Evolutionary conservation across 106 monocot genomes (phyloP).

Genomic region (Apostasia ramifera): DNA sequence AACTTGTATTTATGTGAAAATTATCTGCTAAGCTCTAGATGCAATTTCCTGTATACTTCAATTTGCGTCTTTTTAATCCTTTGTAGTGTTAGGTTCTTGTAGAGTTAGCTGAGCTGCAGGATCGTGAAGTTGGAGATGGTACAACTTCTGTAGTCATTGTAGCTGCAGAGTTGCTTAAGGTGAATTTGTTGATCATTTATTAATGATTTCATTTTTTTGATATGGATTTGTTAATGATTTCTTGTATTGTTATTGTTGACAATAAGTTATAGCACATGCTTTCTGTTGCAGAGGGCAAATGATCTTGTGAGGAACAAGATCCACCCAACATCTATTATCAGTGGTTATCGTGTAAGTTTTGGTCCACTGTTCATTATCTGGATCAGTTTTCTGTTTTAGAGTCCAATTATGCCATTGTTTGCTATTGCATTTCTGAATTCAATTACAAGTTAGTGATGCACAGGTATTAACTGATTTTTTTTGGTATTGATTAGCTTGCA

Average conservation of each 20-base stretch:
- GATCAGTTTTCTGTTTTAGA: background rate
- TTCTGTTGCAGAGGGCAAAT: conserved; percentile 77
- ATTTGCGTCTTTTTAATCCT: background rate
- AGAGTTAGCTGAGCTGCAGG: conserved; percentile 97
- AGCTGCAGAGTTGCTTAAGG: conserved; percentile 95
- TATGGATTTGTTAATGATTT: background rate
- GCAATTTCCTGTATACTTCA: background rate
- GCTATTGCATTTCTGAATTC: background rate
- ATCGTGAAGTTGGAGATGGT: conserved; percentile 96
- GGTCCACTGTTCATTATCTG: background rate
- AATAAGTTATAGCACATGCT: background rate
- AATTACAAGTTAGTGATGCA: background rate
- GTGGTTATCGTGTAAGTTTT: conserved; percentile 79
- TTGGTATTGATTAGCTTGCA: conserved; percentile 53
- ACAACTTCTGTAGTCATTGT: conserved; percentile 92
- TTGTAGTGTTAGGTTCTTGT: conserved; percentile 70
- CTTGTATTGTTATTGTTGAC: background rate
- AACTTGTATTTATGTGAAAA: no score
- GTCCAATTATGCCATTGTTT: no score
- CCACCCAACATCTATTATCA: conserved; percentile 92
- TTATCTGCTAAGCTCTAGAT: background rate
- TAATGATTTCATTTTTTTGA: background rate
- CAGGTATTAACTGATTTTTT: background rate
- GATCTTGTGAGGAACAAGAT: conserved; percentile 98
- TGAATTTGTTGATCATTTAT: conserved; percentile 7